Percentiles rank a stretch among this genome's conserved stretches.
These are phyloP conservation scores for Calonectria leucothoes DNA, from an alignment of 2,329 filamentous ascomycete genomes.

Conservation along the genomic window DNA sequence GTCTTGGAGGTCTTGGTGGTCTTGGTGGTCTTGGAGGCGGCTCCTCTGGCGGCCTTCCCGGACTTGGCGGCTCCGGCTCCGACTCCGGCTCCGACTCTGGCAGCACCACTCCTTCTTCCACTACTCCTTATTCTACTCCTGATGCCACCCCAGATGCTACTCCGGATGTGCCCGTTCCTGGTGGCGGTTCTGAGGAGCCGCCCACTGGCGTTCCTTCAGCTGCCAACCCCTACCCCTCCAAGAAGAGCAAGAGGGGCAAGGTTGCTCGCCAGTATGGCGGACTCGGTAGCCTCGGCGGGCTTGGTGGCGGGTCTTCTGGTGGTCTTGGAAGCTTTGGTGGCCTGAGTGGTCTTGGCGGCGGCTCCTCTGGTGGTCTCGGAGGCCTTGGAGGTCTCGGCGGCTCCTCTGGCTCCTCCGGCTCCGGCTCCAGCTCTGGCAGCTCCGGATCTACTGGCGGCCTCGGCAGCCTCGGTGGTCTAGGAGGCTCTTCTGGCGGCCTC, in stretches of 20 bases:
- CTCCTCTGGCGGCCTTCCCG: neutral
- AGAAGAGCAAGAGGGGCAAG: constrained; percentile 3
- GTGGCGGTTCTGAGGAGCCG: neutral
- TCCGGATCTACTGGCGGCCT: neutral
- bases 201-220: neutral
- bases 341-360: neutral
- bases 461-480: neutral
- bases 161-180: neutral
- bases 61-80: neutral
- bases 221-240: neutral
- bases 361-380: neutral
- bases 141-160: neutral
- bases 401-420: neutral
- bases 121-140: neutral
- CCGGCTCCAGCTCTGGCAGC: neutral
- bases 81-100: neutral
- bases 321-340: neutral
- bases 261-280: neutral
- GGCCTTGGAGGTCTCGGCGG: neutral
- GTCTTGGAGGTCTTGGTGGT: neutral
- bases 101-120: neutral
- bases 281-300: neutral
- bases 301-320: neutral
- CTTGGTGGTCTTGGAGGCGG: neutral
- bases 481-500: neutral